Percentiles rank a stretch among this genome's conserved stretches.
These are phyloP conservation scores for Cetradonia linearis DNA, from an alignment of 495 filamentous ascomycete genomes.

Conservation along the genomic window DNA sequence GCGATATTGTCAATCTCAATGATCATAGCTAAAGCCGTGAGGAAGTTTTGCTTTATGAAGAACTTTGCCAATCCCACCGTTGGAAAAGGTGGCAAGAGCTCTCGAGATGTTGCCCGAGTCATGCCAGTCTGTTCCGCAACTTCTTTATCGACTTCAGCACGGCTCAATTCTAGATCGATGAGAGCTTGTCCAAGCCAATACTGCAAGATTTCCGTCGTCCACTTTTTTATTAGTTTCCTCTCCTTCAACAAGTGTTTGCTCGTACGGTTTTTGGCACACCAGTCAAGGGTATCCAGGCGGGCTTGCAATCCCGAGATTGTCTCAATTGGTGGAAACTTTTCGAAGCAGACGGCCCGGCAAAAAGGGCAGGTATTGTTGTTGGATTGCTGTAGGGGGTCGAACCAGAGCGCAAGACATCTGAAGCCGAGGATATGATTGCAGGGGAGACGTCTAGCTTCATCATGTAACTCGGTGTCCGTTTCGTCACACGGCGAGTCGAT, in stretches of 20 bases:
- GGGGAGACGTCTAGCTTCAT: neutral
- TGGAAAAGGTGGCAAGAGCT: neutral
- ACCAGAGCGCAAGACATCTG: neutral
- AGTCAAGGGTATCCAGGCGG: neutral
- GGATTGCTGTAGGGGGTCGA: neutral
- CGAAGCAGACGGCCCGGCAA: constrained; percentile 3
- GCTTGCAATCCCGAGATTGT: neutral
- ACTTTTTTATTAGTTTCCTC: neutral
- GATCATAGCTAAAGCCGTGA: neutral
- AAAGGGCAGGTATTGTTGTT: neutral
- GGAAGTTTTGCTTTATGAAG: neutral
- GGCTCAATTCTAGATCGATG: neutral
- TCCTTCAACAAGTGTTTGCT: neutral
- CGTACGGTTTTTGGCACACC: neutral
- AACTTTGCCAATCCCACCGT: neutral
- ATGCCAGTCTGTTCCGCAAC: neutral
- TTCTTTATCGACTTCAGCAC: neutral
- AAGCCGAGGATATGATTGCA: neutral
- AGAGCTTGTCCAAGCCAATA: neutral
- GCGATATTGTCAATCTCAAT: neutral
- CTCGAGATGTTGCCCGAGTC: neutral
- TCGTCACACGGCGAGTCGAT: neutral
- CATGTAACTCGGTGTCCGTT: neutral
- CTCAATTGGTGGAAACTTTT: neutral
- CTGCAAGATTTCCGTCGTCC: neutral